Conservation (phyloP, 192 early-diverging fungal genomes). For the Coemansia sp. region DNA sequence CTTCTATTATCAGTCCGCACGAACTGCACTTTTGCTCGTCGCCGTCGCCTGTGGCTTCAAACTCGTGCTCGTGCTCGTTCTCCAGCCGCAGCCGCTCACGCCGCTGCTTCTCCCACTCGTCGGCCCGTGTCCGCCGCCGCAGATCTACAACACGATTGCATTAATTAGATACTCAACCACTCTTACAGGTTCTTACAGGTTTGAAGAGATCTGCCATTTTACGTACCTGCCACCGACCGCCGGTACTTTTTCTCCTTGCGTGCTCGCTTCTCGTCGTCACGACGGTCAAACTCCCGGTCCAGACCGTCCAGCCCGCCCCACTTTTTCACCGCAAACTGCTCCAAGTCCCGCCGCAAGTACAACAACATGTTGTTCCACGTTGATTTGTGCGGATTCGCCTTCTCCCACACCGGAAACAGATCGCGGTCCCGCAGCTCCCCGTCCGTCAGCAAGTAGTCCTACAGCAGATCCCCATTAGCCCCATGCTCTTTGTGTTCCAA, state of each 20-base stretch:
- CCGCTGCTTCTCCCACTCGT: conserved; percentile 60
- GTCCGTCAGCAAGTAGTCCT: conserved; percentile 94
- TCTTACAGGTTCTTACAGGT: too few relatives aligned
- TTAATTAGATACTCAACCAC: too few relatives aligned
- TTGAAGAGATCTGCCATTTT: not conserved
- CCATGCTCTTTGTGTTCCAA: not conserved
- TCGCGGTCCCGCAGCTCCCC: conserved; percentile 84
- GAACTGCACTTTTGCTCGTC: conserved; percentile 62
- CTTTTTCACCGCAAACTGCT: conserved; percentile 90
- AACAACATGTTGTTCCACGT: conserved; percentile 98
- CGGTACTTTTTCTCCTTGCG: conserved; percentile 86
- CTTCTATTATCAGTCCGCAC: conserved; percentile 70
- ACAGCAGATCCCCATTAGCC: not conserved
- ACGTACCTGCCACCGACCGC: conserved; percentile 61
- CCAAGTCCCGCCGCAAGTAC: conserved; percentile 83
- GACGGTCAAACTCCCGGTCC: conserved; percentile 83
- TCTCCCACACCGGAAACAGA: conserved; percentile 78
- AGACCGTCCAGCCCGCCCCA: conserved; percentile 85
- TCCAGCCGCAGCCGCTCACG: conserved; percentile 57
- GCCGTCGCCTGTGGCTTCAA: conserved; percentile 56
- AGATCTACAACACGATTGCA: conserved; percentile 55
- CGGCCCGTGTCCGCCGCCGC: conserved; percentile 75
- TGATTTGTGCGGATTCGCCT: conserved; percentile 91
- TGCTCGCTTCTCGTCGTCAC: conserved; percentile 73
- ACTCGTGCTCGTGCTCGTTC: conserved; percentile 72